A percentile compares a stretch with the other conserved stretches of the same genome.
Conservation (phyloP, 768 basidiomycete genomes). For the Pisolithus orientalis region DNA sequence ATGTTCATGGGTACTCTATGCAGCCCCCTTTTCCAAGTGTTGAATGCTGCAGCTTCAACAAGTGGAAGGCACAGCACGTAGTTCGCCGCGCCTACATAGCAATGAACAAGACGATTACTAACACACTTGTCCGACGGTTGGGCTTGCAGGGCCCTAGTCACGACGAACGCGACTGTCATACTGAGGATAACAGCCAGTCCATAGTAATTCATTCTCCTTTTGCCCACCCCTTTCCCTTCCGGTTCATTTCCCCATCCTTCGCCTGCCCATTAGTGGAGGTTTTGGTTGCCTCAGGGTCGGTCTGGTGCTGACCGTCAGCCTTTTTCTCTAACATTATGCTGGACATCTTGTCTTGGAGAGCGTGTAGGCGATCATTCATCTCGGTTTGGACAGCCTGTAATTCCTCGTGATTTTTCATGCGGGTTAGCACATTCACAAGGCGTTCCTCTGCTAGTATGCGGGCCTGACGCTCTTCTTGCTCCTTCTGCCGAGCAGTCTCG, state of each 20-base stretch:
- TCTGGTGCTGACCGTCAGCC: background rate
- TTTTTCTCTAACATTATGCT: conserved; percentile 15
- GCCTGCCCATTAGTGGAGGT: conserved; percentile 20
- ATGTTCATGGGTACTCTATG: background rate
- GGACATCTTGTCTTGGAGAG: background rate
- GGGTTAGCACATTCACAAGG: conserved; percentile 18
- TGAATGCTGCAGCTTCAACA: background rate
- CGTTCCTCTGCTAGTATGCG: conserved; percentile 27
- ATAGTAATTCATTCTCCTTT: conserved; percentile 18
- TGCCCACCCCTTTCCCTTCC: conserved; percentile 9
- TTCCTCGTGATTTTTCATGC: conserved; percentile 23
- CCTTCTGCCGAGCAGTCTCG: conserved; percentile 18
- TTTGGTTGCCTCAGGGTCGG: conserved; percentile 22
- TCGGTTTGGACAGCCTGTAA: conserved; percentile 20
- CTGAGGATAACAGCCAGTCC: background rate
- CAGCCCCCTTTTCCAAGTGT: background rate
- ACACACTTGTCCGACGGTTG: background rate
- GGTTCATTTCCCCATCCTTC: conserved; percentile 18
- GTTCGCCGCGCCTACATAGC: background rate
- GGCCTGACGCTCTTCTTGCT: conserved; percentile 25
- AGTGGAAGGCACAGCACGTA: background rate
- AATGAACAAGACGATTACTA: background rate
- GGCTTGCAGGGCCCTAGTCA: background rate
- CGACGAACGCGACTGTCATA: background rate
- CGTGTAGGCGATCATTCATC: conserved; percentile 8